These are phyloP conservation scores for Paecilomyces sp. DNA, from an alignment of 2,329 filamentous ascomycete species.

Conservation along the genomic window DNA sequence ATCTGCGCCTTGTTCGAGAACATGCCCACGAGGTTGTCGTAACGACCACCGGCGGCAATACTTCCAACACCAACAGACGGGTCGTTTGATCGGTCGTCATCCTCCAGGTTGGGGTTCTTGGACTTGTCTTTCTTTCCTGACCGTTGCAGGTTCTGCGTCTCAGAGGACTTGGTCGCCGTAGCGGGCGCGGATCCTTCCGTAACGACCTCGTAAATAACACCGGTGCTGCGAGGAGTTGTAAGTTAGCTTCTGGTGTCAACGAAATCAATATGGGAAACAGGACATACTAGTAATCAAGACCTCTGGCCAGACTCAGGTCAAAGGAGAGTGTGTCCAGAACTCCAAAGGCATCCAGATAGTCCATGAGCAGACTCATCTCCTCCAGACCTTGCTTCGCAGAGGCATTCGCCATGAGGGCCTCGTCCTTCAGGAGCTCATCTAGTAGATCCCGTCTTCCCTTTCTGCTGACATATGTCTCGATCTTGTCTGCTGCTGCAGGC, in stretches of 20 bases:
- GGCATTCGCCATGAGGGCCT: constrained; percentile 61
- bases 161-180: constrained; percentile 32
- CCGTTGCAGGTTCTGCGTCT: constrained; percentile 25
- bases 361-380: constrained; percentile 74
- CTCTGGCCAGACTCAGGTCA: constrained; percentile 81
- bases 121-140: constrained; percentile 39
- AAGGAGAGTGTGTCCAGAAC: constrained; percentile 72
- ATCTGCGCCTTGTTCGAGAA: constrained; percentile 80
- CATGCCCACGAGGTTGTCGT: constrained; percentile 92
- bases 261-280: background rate
- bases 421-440: constrained; percentile 60
- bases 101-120: constrained; percentile 45
- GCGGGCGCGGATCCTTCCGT: constrained; percentile 67
- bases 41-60: constrained; percentile 82
- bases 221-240: constrained; percentile 48
- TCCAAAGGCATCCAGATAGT: constrained; percentile 72
- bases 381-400: constrained; percentile 71
- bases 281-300: constrained; percentile 71
- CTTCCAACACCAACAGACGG: constrained; percentile 79
- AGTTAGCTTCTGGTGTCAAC: background rate
- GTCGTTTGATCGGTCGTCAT: constrained; percentile 68
- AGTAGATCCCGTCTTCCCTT: constrained; percentile 72
- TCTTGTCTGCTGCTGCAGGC: constrained; percentile 71
- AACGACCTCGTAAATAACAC: constrained; percentile 82
- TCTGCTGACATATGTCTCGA: constrained; percentile 73